These are phyloP conservation scores for Salix exigua DNA, from an alignment of 345 rosid species.

Conservation along the genomic window DNA sequence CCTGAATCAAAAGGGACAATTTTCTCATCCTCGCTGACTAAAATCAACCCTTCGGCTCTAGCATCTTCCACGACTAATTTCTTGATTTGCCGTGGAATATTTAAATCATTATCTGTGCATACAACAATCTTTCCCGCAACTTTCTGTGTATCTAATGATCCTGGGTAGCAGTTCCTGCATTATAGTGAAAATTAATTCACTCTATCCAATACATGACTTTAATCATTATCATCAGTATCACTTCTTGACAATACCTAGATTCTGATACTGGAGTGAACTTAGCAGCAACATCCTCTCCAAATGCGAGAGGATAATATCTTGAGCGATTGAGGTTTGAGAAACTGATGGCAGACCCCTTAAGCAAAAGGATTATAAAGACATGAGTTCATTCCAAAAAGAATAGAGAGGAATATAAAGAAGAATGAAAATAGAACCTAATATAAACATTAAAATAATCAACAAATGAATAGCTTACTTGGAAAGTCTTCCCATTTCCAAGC, in stretches of 20 bases:
- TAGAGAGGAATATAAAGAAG: background rate
- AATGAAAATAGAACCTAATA: background rate
- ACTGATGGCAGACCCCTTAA: conserved; percentile 65
- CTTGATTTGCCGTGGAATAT: conserved; percentile 34
- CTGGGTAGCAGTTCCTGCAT: conserved; percentile 62
- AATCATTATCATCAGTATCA: background rate
- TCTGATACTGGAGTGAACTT: conserved; percentile 47
- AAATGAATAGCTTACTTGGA: conserved; percentile 31
- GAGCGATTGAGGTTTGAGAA: conserved; percentile 50
- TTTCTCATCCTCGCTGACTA: conserved; percentile 37
- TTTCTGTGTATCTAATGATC: conserved; percentile 58
- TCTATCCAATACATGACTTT: background rate
- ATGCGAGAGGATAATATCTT: conserved; percentile 50
- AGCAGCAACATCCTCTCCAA: conserved; percentile 53
- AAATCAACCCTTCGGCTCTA: conserved; percentile 55
- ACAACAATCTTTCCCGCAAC: conserved; percentile 58
- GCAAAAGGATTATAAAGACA: too few relatives aligned
- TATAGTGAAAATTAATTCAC: background rate
- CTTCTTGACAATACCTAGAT: conserved; percentile 43
- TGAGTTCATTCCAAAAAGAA: background rate
- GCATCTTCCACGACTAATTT: conserved; percentile 65
- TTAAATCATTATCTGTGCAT: conserved; percentile 38
- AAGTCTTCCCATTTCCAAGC: conserved; percentile 44
- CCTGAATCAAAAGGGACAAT: conserved; percentile 60
- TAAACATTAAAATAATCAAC: background rate